phyloP scores from a whole-genome alignment of 1,284 basidiomycete species.

The Schizophyllum amplum region DNA sequence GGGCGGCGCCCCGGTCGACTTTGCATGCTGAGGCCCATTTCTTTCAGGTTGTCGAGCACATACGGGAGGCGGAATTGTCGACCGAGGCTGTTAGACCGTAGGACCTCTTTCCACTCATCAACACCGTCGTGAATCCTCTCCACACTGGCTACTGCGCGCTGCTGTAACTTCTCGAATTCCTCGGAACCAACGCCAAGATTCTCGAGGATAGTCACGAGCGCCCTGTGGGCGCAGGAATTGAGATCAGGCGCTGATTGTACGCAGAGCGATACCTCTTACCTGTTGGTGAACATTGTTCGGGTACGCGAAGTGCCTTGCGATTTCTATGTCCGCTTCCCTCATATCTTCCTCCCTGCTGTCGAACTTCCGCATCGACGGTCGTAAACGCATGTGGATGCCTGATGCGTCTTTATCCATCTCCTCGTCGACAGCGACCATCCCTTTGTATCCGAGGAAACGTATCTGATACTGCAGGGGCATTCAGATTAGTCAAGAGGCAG shows the following conservation, averaged over 20 bases:
- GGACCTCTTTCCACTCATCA: constrained; percentile 33
- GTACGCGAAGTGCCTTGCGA: constrained; percentile 50
- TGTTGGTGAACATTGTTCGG: constrained; percentile 57
- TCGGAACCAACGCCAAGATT: constrained; percentile 48
- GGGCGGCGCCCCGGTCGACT: constrained; percentile 11
- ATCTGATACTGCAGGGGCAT: constrained; percentile 54
- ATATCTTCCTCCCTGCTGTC: constrained; percentile 33
- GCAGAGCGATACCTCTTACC: constrained; percentile 26
- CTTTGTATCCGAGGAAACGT: constrained; percentile 71
- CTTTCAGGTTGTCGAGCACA: constrained; percentile 41
- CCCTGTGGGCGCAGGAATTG: not conserved
- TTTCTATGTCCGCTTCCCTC: constrained; percentile 56
- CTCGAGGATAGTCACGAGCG: constrained; percentile 32
- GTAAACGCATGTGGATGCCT: constrained; percentile 48
- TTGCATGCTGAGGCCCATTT: constrained; percentile 40
- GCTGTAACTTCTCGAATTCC: constrained; percentile 50
- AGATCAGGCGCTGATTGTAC: not conserved
- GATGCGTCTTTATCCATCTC: constrained; percentile 30
- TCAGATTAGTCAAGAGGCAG: constrained; percentile 2
- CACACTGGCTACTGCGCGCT: constrained; percentile 40
- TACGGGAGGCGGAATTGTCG: constrained; percentile 38
- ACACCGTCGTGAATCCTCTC: constrained; percentile 49
- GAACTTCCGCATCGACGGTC: constrained; percentile 74
- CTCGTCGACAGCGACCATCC: constrained; percentile 60
- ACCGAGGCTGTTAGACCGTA: constrained; percentile 46